Conservation (phyloP, 139 green algal genomes). For the Zygnema cylindricum region DNA sequence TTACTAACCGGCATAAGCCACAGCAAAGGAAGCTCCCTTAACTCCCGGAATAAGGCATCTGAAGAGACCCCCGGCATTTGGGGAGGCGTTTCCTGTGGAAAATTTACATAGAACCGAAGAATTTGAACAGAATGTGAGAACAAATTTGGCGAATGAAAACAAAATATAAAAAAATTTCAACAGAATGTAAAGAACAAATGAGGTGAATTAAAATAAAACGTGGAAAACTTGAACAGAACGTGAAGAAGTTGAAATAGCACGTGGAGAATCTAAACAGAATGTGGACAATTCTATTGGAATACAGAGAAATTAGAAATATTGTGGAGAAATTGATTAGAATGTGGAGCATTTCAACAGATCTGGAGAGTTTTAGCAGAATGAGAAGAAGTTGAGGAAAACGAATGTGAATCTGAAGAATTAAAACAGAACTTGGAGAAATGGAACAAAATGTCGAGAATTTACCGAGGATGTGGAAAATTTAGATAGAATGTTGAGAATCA, state of each 20-base stretch:
- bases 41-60: constrained; percentile 30
- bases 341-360: no score
- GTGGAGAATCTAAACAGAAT: neutral
- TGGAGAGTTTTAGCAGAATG: no score
- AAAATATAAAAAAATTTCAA: neutral
- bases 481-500: no score
- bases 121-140: neutral
- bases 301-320: no score
- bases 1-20: constrained; percentile 31
- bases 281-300: no score
- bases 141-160: neutral
- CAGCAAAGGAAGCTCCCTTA: constrained; percentile 41
- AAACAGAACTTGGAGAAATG: no score
- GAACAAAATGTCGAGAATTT: no score
- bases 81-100: constrained; percentile 29
- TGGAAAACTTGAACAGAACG: constrained; percentile 7
- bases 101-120: neutral
- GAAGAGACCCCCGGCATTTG: constrained; percentile 47
- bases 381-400: no score
- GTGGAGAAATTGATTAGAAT: no score
- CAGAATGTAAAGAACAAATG: neutral
- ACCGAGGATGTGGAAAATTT: no score
- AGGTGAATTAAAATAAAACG: constrained; percentile 14
- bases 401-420: no score
- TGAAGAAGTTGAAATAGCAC: neutral